These are phyloP conservation scores for Exophiala oligosperma DNA, from an alignment of 2,329 filamentous ascomycete species.

Conservation along the genomic window DNA sequence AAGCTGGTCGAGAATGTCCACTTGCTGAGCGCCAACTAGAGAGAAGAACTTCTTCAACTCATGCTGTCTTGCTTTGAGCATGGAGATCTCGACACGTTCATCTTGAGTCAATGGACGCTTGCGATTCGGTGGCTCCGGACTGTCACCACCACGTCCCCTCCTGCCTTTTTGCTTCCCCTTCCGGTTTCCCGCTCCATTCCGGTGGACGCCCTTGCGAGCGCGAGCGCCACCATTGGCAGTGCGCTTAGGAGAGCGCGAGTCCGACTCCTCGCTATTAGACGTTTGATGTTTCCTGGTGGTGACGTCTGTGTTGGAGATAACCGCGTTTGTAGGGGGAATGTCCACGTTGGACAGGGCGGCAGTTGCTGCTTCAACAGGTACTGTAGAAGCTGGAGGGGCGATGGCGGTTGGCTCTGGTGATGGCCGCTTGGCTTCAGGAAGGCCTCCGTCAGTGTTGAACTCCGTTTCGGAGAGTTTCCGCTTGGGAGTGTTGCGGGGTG, in stretches of 20 bases:
- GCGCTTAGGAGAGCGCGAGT: constrained; percentile 22
- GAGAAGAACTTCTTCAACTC: constrained; percentile 45
- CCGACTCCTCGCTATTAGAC: constrained; percentile 4
- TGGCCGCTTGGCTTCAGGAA: background rate
- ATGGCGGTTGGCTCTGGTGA: background rate
- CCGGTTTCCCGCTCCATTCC: constrained; percentile 29
- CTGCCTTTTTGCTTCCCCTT: constrained; percentile 33
- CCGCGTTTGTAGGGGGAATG: constrained; percentile 1
- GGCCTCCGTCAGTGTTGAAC: background rate
- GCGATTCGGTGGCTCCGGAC: constrained; percentile 34
- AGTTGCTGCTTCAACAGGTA: background rate
- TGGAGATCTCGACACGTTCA: constrained; percentile 24
- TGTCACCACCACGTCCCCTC: constrained; percentile 29
- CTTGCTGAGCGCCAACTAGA: constrained; percentile 42
- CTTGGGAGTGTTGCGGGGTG: background rate
- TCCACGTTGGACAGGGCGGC: background rate
- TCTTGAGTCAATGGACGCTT: constrained; percentile 25
- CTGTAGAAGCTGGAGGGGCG: background rate
- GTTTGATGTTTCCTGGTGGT: constrained; percentile 5
- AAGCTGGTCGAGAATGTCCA: constrained; percentile 41
- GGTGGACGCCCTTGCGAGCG: constrained; percentile 31
- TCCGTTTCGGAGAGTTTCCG: constrained; percentile 1
- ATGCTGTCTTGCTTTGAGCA: constrained; percentile 42
- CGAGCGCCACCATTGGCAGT: constrained; percentile 35
- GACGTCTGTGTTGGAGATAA: constrained; percentile 10